Evolutionary conservation across 2,329 filamentous ascomycete genomes (phyloP), one percentile per base, ranked within the genome.

Genomic region (Penicillium sp.): DNA sequence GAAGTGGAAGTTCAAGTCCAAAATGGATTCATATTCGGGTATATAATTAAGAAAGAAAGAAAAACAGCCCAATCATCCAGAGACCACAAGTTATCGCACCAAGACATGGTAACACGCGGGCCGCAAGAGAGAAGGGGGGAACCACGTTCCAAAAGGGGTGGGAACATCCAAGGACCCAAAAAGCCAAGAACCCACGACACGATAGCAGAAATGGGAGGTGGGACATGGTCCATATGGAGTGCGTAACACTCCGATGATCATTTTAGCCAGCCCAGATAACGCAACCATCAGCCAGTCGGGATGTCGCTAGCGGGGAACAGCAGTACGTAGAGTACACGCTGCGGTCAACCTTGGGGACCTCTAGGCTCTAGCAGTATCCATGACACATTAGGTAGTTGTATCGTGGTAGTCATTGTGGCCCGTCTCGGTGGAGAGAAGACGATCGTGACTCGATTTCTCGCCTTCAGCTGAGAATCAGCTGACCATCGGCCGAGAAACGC

Each of bases 281-380:
- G 67, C 67, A 67, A 70, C 61, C 67, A 63, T 24, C 26, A 30
- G 60, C 68, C 67, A 70, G 64, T 68, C 67, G 58, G 64, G 61
- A 45, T 19, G 37, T 62, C 65, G 62, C 66, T 40, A 62, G 58
- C 44, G 51, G n/a, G 30, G 49, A 59, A 50, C 44, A 65, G 24
- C 19, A 42, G 38, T 42, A 4, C 42, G 42, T 2, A 19, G 3
- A 17, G 24, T 22, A 30, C 47, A 51, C 49, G 12, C 17, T 30
- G 47, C 47, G 26, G n/a, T 51, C 30, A 38, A 53, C 50, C 19
- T 50, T 50, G n/a, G n/a, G n/a, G n/a, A n/a, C n/a, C n/a, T n/a
- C n/a, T n/a, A n/a, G n/a, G n/a, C n/a, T 50, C 26, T 8, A 19
- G 24, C n/a, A 22, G 6, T 51, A 22, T 19, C 30, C 47, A 33